Percentiles rank a stretch among this genome's conserved stretches.
phyloP scores from a whole-genome alignment of 495 filamentous ascomycete genomes.

The Pseudotulostoma volvatum region DNA sequence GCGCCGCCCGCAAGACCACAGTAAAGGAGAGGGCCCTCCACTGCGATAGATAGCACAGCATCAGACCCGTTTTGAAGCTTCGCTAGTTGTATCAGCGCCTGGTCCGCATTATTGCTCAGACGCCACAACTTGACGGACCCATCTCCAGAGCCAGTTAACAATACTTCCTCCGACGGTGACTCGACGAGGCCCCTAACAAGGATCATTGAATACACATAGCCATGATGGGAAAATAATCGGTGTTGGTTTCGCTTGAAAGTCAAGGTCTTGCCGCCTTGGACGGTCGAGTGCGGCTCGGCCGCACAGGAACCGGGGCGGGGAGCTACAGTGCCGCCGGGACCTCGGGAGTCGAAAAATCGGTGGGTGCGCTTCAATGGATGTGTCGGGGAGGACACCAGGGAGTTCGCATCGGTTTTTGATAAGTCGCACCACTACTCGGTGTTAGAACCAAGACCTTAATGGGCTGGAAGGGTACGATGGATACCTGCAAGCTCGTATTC shows the following conservation, averaged over 20 bases:
- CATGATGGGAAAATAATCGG: conserved; percentile 78
- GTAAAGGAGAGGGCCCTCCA: conserved; percentile 81
- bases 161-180: conserved; percentile 52
- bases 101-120: conserved; percentile 35
- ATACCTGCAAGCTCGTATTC: conserved; percentile 77
- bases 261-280: conserved; percentile 44
- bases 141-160: conserved; percentile 86
- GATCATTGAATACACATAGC: conserved; percentile 91
- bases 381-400: conserved; percentile 42
- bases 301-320: conserved; percentile 41
- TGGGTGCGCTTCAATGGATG: conserved; percentile 75
- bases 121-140: conserved; percentile 86
- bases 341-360: conserved; percentile 85
- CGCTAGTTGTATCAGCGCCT: conserved; percentile 37
- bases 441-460: background rate
- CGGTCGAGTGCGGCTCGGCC: conserved; percentile 18
- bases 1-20: conserved; percentile 79
- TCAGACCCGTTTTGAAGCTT: conserved; percentile 65
- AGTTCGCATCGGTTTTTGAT: conserved; percentile 33
- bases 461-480: conserved; percentile 4
- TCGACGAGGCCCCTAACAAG: conserved; percentile 50
- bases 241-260: conserved; percentile 76
- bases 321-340: conserved; percentile 63
- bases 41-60: conserved; percentile 64
- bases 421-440: conserved; percentile 43